Base-by-base conservation (phyloP, 2,329 filamentous ascomycete species). In the Beauveria asiatica region DNA sequence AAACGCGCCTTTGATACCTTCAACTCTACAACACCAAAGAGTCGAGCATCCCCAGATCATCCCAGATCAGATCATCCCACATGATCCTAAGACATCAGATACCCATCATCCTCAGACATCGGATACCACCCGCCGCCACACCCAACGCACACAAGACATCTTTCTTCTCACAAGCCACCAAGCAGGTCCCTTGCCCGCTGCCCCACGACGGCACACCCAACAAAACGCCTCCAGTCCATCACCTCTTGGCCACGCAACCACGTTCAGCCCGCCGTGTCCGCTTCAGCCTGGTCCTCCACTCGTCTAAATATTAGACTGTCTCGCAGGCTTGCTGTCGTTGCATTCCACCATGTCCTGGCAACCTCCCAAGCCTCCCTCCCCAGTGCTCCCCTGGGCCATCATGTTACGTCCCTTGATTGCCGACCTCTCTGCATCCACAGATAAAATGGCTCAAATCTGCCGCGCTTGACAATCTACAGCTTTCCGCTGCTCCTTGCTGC, bases 371-470 rank as follows among this genome's bases (percentile, higher is more conserved):
- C 27, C 27, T 27, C 25, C 27, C 27, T 27, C 25, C 25, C 2
- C 25, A 8, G 6, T 27, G 25, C 25, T 27, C 6, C 41, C 42
- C 11, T 37, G 33, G 33, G 33, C 11, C 33, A 44, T 55, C 42
- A 60, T 60, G 58, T 60, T 54, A 60, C 58, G 51, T 60, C 50
- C 51, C 58, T 48, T 60, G 58, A 33, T 44, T 17, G 19, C 51
- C 37, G 30, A 27, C 39, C 16, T 42, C 51, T 42, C 37, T 54
- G 37, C 21, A 19, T 13, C 52, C 9, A 23, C 19, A 30, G 52
- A 42, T 42, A 44, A 54, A 54, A 54, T 54, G 52, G 52, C 52
- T 54, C 52, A 54, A 42, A 51, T 45, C 19, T 57, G 54, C 44
- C 51, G 52, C 52, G 39, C 51, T 54, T 27, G 25, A 23, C 11